phyloP scores from a whole-genome alignment of 176 grass and related monocot species.

The Areca catechu region DNA sequence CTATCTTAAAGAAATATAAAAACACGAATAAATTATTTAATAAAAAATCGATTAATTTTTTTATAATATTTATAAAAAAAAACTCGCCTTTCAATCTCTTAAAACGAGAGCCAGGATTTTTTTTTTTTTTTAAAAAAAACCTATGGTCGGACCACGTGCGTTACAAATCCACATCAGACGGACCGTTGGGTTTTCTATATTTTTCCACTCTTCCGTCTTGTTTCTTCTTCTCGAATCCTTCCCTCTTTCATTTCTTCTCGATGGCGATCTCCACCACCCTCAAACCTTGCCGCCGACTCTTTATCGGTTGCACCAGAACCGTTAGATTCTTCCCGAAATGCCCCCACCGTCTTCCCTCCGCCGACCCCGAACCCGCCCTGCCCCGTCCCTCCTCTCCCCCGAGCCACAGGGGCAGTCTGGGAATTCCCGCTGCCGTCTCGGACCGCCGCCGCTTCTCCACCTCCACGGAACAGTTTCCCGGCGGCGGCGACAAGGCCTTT shows the following conservation, averaged over 20 bases:
- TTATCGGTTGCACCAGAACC: conserved; percentile 7
- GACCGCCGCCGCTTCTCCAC: conserved; percentile 39
- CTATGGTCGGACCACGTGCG: too few relatives aligned
- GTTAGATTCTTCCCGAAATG: conserved; percentile 38
- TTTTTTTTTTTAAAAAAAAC: too few relatives aligned
- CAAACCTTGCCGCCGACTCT: conserved; percentile 53
- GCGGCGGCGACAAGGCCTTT: conserved; percentile 6
- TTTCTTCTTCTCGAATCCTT: too few relatives aligned
- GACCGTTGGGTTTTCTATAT: too few relatives aligned
- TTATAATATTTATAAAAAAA: too few relatives aligned
- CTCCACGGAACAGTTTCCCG: conserved; percentile 2
- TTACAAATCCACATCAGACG: too few relatives aligned
- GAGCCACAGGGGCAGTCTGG: conserved; percentile 6
- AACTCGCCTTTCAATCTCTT: too few relatives aligned
- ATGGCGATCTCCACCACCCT: conserved; percentile 60
- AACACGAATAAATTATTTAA: too few relatives aligned
- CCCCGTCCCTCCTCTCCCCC: conserved; percentile 10
- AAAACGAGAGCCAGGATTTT: too few relatives aligned
- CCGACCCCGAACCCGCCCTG: conserved; percentile 20
- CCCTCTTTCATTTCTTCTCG: conserved; percentile 5
- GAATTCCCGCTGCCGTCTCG: conserved; percentile 4
- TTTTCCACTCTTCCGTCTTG: too few relatives aligned
- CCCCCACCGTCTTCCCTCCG: conserved; percentile 1
- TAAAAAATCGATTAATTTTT: too few relatives aligned
- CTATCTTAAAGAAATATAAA: too few relatives aligned